These are phyloP conservation scores for Solidago caesia DNA, from an alignment of 129 eudicot genomes.

Conservation along the genomic window DNA sequence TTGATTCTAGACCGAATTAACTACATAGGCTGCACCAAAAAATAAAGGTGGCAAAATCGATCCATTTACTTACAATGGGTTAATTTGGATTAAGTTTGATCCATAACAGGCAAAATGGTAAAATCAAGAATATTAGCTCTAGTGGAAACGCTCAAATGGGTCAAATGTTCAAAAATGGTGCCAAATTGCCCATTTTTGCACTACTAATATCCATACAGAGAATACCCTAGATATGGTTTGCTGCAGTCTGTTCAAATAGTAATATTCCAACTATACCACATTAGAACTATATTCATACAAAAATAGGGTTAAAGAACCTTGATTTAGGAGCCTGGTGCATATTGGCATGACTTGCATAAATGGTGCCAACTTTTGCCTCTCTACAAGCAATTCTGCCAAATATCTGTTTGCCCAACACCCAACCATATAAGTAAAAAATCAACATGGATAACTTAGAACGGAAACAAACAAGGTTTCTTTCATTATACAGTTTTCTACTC, in stretches of 20 bases:
- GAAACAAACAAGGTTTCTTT: neutral
- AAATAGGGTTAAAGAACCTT: slow-evolving; percentile 43
- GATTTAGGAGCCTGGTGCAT: slow-evolving; percentile 73
- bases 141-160: too few species aligned
- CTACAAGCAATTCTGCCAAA: slow-evolving; percentile 66
- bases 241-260: slow-evolving; percentile 8
- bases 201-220: too few species aligned
- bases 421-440: slow-evolving; percentile 1
- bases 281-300: slow-evolving; percentile 6
- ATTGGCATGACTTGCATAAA: slow-evolving; percentile 72
- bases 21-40: too few species aligned
- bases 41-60: too few species aligned
- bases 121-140: too few species aligned
- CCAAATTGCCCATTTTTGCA: too few species aligned
- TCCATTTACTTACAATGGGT: too few species aligned
- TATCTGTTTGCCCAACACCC: slow-evolving; percentile 47
- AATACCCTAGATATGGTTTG: neutral
- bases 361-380: slow-evolving; percentile 71
- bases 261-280: neutral
- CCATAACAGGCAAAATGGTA: too few species aligned
- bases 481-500: too few species aligned
- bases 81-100: too few species aligned
- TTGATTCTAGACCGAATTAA: too few species aligned
- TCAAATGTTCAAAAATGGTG: too few species aligned
- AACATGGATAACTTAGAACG: neutral